Percentiles rank a stretch among this genome's conserved stretches.
These are phyloP conservation scores for Ceratobasidium sp. DNA, from an alignment of 1,284 basidiomycete species.

Conservation along the genomic window DNA sequence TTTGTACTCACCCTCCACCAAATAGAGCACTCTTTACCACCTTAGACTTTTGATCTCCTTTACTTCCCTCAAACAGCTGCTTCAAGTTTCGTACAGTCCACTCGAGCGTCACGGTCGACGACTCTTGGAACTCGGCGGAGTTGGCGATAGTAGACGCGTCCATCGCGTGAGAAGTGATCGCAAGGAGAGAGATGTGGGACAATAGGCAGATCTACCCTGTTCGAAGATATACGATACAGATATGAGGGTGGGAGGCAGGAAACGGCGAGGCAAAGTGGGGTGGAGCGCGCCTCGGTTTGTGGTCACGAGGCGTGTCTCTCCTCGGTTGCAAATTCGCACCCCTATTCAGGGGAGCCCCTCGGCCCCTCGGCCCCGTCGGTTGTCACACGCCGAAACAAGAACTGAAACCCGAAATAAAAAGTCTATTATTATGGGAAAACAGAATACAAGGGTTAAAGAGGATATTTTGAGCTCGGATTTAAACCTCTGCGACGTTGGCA, in stretches of 20 bases:
- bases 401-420: constrained; percentile 2
- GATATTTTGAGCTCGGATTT: background rate
- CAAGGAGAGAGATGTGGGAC: background rate
- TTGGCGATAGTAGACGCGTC: constrained; percentile 50
- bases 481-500: constrained; percentile 67
- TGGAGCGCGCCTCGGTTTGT: constrained; percentile 32
- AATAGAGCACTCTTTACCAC: constrained; percentile 76
- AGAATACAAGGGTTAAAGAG: background rate
- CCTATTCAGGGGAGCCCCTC: constrained; percentile 28
- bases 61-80: constrained; percentile 77
- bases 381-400: too few relatives aligned
- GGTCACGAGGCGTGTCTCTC: constrained; percentile 32
- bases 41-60: constrained; percentile 78
- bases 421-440: constrained; percentile 26
- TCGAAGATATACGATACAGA: background rate
- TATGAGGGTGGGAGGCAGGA: background rate
- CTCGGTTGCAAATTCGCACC: constrained; percentile 29
- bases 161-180: constrained; percentile 5
- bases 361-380: background rate
- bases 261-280: constrained; percentile 15
- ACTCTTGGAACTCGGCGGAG: constrained; percentile 66
- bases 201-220: background rate
- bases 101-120: constrained; percentile 76
- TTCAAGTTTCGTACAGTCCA: constrained; percentile 80
- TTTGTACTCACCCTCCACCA: constrained; percentile 64